These are phyloP conservation scores for Hortiboletus flavorubellus DNA, from an alignment of 768 basidiomycete genomes.

Conservation along the genomic window DNA sequence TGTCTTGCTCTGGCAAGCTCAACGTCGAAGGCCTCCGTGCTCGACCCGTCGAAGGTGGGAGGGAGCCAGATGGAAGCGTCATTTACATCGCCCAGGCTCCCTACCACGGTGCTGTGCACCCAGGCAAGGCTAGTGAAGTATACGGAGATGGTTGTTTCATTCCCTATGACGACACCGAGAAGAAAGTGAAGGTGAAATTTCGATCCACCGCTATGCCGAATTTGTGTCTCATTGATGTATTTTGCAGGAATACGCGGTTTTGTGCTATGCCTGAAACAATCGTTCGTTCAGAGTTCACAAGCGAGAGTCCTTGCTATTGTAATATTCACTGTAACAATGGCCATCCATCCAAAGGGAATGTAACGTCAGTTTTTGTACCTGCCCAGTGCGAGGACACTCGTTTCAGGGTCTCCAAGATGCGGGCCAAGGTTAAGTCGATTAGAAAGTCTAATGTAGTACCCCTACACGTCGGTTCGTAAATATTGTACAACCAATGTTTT, in stretches of 20 bases:
- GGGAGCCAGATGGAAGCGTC: slow-evolving; percentile 55
- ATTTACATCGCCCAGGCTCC: slow-evolving; percentile 61
- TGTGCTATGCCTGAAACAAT: slow-evolving; percentile 34
- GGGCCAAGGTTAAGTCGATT: not conserved
- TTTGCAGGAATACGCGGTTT: slow-evolving; percentile 39
- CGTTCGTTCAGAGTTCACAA: not conserved
- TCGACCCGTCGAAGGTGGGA: slow-evolving; percentile 65
- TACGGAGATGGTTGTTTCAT: slow-evolving; percentile 55
- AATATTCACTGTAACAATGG: slow-evolving; percentile 8
- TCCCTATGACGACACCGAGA: slow-evolving; percentile 50
- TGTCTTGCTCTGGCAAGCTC: slow-evolving; percentile 43
- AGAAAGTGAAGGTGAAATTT: slow-evolving; percentile 43
- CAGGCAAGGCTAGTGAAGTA: slow-evolving; percentile 61
- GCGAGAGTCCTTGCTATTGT: not conserved
- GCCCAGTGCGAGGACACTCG: no score
- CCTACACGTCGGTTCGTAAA: not conserved
- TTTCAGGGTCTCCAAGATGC: not conserved
- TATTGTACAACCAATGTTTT: no score
- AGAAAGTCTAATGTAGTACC: not conserved
- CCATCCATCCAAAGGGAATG: slow-evolving; percentile 2
- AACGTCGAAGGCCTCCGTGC: slow-evolving; percentile 42
- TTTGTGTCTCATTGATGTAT: not conserved
- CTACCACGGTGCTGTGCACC: slow-evolving; percentile 49
- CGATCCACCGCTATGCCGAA: not conserved
- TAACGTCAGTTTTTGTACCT: not conserved